Evolutionary conservation across 1,139 yeast genomes (phyloP).

Genomic region (Debaryomyces nepalensis): DNA sequence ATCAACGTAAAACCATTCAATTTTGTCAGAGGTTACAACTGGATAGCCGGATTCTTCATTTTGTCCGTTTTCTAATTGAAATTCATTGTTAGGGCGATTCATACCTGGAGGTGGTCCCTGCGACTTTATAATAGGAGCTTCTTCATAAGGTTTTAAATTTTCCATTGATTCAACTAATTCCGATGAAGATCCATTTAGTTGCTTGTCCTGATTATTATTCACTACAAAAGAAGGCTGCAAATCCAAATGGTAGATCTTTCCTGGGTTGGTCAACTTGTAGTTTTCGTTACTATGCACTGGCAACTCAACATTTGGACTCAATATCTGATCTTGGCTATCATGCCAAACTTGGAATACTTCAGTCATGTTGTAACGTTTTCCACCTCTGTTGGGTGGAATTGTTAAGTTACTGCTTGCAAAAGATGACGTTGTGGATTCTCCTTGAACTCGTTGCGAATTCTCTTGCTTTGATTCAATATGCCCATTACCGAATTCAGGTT

Average conservation of each 20-base stretch:
- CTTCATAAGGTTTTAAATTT: slow-evolving; percentile 15
- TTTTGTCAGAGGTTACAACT: slow-evolving; percentile 38
- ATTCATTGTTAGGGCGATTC: slow-evolving; percentile 7
- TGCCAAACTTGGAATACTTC: slow-evolving; percentile 61
- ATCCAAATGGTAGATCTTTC: slow-evolving; percentile 44
- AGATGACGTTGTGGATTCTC: slow-evolving; percentile 1
- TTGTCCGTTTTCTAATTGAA: not conserved
- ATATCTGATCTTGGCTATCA: slow-evolving; percentile 43
- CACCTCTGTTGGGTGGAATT: slow-evolving; percentile 44
- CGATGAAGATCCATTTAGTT: slow-evolving; percentile 4
- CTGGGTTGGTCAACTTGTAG: slow-evolving; percentile 36
- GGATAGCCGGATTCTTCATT: slow-evolving; percentile 11
- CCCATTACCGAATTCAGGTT: slow-evolving; percentile 12
- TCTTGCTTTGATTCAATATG: slow-evolving; percentile 10
- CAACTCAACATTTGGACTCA: slow-evolving; percentile 27
- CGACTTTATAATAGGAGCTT: slow-evolving; percentile 10
- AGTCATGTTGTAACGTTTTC: slow-evolving; percentile 51
- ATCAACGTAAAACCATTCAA: slow-evolving; percentile 76
- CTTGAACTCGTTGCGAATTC: not conserved
- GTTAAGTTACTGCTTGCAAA: slow-evolving; percentile 15
- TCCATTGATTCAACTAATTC: slow-evolving; percentile 16
- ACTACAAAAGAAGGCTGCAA: slow-evolving; percentile 22
- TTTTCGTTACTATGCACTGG: slow-evolving; percentile 34
- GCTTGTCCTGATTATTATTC: not conserved
- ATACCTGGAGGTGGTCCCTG: slow-evolving; percentile 28